Base-by-base conservation (phyloP, 495 filamentous ascomycete genomes). In the Penicillium alfredii region DNA sequence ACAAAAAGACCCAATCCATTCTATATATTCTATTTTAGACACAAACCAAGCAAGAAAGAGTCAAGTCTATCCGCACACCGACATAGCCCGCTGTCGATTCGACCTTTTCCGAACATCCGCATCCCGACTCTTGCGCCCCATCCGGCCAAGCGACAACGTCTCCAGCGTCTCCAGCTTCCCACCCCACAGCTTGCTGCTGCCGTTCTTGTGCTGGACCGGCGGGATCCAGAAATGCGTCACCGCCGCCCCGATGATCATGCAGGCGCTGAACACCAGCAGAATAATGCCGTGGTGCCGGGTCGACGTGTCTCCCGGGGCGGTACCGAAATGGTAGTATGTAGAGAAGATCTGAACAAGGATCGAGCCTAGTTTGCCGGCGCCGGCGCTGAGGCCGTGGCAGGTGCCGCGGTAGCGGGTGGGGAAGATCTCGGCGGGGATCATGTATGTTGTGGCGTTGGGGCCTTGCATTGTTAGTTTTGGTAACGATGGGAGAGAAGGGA, bases 401-500 rank as follows among this genome's bases (percentile, higher is more conserved):
- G 73, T 74, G 30, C 59, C 69, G 25, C 77, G 68, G 51, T 78
- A 75, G 21, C 72, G 72, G 18, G 77, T 79, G 7, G 77, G 77
- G 48, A 80, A 81, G 22, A 77, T 55, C 51, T 80, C 77, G 19
- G 69, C 73, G 9, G 74, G 74, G 30, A 77, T 67, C 39, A 81
- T 79, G 48, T 80, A 82, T 1, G 71, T 77, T 19, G 77, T 72
- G 14, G 71, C 72, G 45, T 79, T 81, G 20, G 76, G 74, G 22
- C 66, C 65, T 63, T 33, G 25, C 17, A 19, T 38, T 30, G 36
- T 58, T 38, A 48, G 39, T 22, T 35, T 15, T 17, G 27, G n/a
- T 11, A 24, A 10, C 8, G 18, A 15, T 27, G 17, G 18, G 20
- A 30, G n/a, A n/a, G n/a, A n/a, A n/a, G n/a, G n/a, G n/a, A n/a